These are phyloP conservation scores for Phytophthora vignae DNA, from an alignment of 352 stramenopile species.

Conservation along the genomic window DNA sequence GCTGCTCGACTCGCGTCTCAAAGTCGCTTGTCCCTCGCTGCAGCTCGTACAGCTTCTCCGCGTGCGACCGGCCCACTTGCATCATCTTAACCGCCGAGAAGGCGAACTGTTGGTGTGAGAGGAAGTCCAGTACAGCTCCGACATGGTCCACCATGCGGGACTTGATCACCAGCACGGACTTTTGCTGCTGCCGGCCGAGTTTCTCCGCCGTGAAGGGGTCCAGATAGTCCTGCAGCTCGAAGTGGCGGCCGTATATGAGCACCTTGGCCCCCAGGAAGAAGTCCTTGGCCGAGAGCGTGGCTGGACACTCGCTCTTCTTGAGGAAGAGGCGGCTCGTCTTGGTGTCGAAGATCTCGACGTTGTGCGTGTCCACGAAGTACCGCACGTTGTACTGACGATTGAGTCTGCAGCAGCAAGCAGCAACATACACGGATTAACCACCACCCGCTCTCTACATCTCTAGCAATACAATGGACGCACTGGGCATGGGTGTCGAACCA, in stretches of 20 bases:
- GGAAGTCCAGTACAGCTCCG: conserved; percentile 58
- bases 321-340: conserved; percentile 92
- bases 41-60: conserved; percentile 66
- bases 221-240: conserved; percentile 87
- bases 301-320: conserved; percentile 89
- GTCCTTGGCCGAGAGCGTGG: conserved; percentile 69
- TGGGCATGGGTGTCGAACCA: conserved; percentile 85
- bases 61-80: conserved; percentile 50
- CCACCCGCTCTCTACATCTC: not conserved
- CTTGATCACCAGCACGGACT: conserved; percentile 76
- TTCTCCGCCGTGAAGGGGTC: conserved; percentile 80
- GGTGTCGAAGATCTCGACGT: conserved; percentile 91
- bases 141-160: conserved; percentile 55
- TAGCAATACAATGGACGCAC: conserved; percentile 35
- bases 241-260: conserved; percentile 80
- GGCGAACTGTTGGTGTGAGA: conserved; percentile 75
- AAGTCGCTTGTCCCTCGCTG: conserved; percentile 46
- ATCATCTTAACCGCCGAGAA: conserved; percentile 87
- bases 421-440: conserved; percentile 5
- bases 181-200: conserved; percentile 75
- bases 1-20: conserved; percentile 44
- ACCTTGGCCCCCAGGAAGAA: conserved; percentile 89
- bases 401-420: conserved; percentile 48
- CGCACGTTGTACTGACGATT: conserved; percentile 81
- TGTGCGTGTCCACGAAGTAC: conserved; percentile 82